Conservation (phyloP, 2,329 filamentous ascomycete genomes). For the Dactylellina parvicollis region DNA sequence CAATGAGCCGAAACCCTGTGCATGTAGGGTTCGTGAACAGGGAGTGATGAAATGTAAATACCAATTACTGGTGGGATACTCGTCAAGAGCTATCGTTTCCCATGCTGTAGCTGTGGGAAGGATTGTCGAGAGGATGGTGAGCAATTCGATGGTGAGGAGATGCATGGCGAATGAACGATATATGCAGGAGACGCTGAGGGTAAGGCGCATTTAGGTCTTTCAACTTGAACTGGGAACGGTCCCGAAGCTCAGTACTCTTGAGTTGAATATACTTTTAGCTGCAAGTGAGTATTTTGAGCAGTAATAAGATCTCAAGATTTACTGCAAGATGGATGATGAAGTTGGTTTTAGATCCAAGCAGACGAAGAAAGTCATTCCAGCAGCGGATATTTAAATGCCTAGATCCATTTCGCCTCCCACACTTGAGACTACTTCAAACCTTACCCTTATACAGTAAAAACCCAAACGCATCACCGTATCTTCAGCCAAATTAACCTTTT, state of each 20-base stretch:
- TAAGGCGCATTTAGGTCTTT: no score
- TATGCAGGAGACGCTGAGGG: no score
- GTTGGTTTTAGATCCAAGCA: not conserved
- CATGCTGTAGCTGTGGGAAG: not conserved
- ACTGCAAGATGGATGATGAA: not conserved
- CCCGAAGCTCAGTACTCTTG: no score
- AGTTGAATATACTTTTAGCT: no score
- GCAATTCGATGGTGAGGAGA: not conserved
- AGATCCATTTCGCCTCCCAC: no score
- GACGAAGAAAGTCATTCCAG: not conserved
- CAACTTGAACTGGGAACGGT: no score
- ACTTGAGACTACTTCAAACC: no score
- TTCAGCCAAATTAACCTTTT: not conserved
- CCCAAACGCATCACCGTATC: not conserved
- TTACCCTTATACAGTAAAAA: no score
- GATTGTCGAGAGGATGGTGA: not conserved
- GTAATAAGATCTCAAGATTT: not conserved
- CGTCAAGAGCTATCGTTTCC: constrained; percentile 28
- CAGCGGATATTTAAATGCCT: not conserved
- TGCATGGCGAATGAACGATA: constrained; percentile 10
- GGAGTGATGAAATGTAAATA: not conserved
- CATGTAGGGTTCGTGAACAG: no score
- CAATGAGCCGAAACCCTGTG: no score
- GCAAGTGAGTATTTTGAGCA: no score
- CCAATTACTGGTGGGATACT: constrained; percentile 37